Evolutionary conservation across 192 early-diverging fungal species (phyloP).

Genomic region (Coemansia aciculifera): DNA sequence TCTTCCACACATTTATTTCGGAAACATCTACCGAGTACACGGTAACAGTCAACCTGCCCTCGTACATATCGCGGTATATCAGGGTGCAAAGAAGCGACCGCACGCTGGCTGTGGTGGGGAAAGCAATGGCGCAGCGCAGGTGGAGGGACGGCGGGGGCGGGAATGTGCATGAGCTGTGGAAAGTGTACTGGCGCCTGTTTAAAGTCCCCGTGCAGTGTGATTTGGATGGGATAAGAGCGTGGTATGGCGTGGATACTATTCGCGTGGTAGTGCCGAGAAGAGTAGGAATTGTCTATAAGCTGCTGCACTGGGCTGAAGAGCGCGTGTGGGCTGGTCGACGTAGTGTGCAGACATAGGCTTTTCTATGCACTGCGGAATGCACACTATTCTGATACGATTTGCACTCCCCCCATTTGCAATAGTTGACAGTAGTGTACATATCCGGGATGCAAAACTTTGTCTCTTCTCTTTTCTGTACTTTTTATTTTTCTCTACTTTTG

Average conservation of each 20-base stretch:
- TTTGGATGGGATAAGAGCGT: conserved; percentile 9
- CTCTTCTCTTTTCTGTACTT: not conserved
- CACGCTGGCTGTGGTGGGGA: conserved; percentile 35
- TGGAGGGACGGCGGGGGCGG: conserved; percentile 17
- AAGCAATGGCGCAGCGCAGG: conserved; percentile 37
- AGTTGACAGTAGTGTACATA: not conserved
- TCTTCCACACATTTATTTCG: conserved; percentile 34
- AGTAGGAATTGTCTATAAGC: not conserved
- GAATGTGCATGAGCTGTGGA: conserved; percentile 44
- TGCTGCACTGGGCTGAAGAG: conserved; percentile 20
- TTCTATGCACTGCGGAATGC: not conserved
- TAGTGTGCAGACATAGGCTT: not conserved
- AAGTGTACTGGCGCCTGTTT: conserved; percentile 38
- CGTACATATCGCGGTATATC: conserved; percentile 38
- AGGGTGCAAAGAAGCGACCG: conserved; percentile 24
- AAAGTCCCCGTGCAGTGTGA: conserved; percentile 26
- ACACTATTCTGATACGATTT: not conserved
- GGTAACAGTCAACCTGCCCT: conserved; percentile 20
- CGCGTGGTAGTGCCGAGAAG: conserved; percentile 23
- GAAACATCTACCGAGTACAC: conserved; percentile 18
- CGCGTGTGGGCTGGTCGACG: conserved; percentile 4
- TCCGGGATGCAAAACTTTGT: not conserved
- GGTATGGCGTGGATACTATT: conserved; percentile 26
- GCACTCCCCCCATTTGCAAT: not conserved
- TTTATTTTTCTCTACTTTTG: not conserved